Evolutionary conservation across 1,284 basidiomycete genomes (phyloP).

Genomic region (Rhodotorula sp.): DNA sequence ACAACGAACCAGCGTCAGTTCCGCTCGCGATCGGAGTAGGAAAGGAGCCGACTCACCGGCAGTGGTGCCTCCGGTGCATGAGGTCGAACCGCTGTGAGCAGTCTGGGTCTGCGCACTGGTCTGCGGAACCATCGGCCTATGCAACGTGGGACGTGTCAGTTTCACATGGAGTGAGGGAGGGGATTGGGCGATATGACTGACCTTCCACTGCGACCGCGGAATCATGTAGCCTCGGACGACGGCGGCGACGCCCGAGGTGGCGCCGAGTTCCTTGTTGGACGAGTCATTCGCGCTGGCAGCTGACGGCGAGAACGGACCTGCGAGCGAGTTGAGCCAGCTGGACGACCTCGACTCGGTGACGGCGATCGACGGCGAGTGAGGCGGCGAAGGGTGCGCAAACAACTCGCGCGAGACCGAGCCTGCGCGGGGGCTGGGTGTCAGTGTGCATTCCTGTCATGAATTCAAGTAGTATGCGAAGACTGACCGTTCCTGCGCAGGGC

Average conservation of each 20-base stretch:
- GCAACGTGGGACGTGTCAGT: too few relatives aligned
- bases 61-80: constrained; percentile 36
- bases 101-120: constrained; percentile 31
- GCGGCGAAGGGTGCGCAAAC: constrained; percentile 15
- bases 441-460: neutral
- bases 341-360: constrained; percentile 11
- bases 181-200: too few relatives aligned
- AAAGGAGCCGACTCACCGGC: constrained; percentile 18
- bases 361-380: constrained; percentile 23
- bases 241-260: neutral
- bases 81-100: constrained; percentile 34
- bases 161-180: too few relatives aligned
- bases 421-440: neutral
- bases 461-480: neutral
- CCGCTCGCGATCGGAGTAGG: neutral
- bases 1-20: neutral
- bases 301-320: constrained; percentile 26
- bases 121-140: constrained; percentile 29
- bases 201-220: constrained; percentile 35
- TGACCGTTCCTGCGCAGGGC: constrained; percentile 26
- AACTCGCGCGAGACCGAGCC: constrained; percentile 6
- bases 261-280: constrained; percentile 7
- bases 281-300: neutral
- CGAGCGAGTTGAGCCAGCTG: constrained; percentile 25
- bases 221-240: constrained; percentile 24